Conservation (phyloP, 106 monocot genomes). For the Chionographis japonica region DNA sequence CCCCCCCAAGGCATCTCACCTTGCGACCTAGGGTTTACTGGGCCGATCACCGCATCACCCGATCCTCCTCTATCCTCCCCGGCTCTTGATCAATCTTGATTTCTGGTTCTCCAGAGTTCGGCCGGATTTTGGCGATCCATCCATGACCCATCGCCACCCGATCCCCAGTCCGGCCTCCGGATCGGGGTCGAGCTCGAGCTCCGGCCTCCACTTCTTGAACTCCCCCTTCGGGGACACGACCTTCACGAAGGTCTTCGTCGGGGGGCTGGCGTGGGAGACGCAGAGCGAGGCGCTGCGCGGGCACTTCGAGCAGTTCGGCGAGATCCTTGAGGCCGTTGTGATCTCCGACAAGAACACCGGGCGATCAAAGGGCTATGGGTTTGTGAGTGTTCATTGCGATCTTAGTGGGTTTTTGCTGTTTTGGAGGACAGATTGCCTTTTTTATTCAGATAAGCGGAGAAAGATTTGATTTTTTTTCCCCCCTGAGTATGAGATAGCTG, state of each 20-base stretch:
- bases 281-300: conserved; percentile 55
- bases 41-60: not conserved
- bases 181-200: conserved; percentile 31
- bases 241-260: conserved; percentile 78
- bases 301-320: conserved; percentile 72
- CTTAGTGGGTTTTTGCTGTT: too few species aligned
- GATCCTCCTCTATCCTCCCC: too few species aligned
- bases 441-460: not conserved
- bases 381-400: conserved; percentile 12
- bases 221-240: conserved; percentile 76
- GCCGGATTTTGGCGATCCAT: too few species aligned
- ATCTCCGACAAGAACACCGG: conserved; percentile 75
- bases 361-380: conserved; percentile 80
- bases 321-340: conserved; percentile 84
- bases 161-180: not conserved
- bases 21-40: conserved; percentile 3
- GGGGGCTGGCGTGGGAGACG: conserved; percentile 87
- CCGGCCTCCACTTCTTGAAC: conserved; percentile 43
- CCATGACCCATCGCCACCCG: conserved; percentile 50
- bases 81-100: too few species aligned
- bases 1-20: not conserved
- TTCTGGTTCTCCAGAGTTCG: too few species aligned
- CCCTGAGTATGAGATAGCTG: not conserved
- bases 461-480: not conserved
- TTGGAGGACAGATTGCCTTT: too few species aligned